Percentiles rank a stretch among this genome's conserved stretches.
Evolutionary conservation across 306 rosid genomes (phyloP).

Genomic region (Vicia faba): DNA sequence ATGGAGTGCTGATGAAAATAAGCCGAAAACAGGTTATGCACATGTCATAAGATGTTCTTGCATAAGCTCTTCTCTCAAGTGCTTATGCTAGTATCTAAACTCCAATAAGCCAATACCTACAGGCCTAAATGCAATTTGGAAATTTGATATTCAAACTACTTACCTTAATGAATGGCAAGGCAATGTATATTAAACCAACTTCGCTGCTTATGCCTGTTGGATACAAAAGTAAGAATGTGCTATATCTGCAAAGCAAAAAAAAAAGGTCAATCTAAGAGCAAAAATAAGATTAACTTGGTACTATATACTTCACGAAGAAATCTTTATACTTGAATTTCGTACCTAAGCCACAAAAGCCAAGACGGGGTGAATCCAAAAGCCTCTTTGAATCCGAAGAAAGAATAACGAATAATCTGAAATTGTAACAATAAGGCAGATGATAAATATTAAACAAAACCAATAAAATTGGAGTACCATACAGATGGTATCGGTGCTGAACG

Average conservation of each 20-base stretch:
- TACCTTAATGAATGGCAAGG: conserved; percentile 79
- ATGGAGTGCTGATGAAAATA: not conserved
- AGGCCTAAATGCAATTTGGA: not conserved
- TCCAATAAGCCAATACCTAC: not conserved
- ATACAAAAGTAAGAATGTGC: conserved; percentile 67
- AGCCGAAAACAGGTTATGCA: not conserved
- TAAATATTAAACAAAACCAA: conserved; percentile 25
- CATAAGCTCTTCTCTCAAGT: not conserved
- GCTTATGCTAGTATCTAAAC: not conserved
- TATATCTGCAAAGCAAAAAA: conserved; percentile 58
- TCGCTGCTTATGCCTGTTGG: conserved; percentile 70
- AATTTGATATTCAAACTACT: conserved; percentile 4
- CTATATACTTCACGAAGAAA: not conserved
- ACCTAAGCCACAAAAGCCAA: conserved; percentile 94
- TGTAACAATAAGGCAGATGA: conserved; percentile 5
- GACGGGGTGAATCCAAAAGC: conserved; percentile 73
- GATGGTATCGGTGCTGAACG: not conserved
- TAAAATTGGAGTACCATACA: conserved; percentile 1
- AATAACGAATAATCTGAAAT: conserved; percentile 72
- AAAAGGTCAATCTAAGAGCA: conserved; percentile 21
- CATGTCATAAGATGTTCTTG: not conserved
- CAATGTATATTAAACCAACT: conserved; percentile 66
- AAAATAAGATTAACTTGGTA: not conserved
- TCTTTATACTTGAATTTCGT: conserved; percentile 20
- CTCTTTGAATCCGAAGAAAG: conserved; percentile 80